phyloP scores from a whole-genome alignment of 805 yeast genomes.

The Teunomyces funiuensis region DNA sequence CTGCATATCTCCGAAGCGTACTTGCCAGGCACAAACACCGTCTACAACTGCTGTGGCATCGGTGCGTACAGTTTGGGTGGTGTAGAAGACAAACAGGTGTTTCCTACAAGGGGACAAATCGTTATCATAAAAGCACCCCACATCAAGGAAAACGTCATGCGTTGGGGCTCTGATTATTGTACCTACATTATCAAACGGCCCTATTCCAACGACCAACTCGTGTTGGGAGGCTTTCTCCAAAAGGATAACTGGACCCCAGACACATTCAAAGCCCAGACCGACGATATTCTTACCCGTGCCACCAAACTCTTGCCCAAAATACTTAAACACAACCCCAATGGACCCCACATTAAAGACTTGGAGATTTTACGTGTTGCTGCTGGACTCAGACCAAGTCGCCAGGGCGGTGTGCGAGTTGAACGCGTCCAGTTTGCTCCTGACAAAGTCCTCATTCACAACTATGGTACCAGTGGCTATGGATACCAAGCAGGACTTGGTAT shows the following conservation, averaged over 20 bases:
- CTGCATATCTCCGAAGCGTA: slow-evolving; percentile 60
- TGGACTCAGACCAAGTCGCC: slow-evolving; percentile 74
- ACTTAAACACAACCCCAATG: slow-evolving; percentile 30
- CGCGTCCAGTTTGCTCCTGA: slow-evolving; percentile 35
- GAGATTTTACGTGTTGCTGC: slow-evolving; percentile 66
- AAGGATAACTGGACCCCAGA: slow-evolving; percentile 61
- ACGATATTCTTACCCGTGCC: slow-evolving; percentile 61
- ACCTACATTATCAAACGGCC: slow-evolving; percentile 78
- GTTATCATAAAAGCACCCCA: slow-evolving; percentile 72
- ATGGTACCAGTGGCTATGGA: slow-evolving; percentile 69
- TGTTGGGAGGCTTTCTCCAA: slow-evolving; percentile 76
- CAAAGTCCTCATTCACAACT: slow-evolving; percentile 57
- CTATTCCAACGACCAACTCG: slow-evolving; percentile 59
- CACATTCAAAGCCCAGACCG: slow-evolving; percentile 55
- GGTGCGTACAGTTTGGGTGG: slow-evolving; percentile 67
- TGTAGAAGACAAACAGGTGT: slow-evolving; percentile 57
- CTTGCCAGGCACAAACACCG: slow-evolving; percentile 36
- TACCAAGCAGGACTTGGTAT: slow-evolving; percentile 68
- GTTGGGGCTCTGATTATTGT: slow-evolving; percentile 60
- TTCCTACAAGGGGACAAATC: slow-evolving; percentile 81
- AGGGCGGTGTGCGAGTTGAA: slow-evolving; percentile 76
- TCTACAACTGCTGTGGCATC: slow-evolving; percentile 77
- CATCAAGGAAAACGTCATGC: slow-evolving; percentile 53
- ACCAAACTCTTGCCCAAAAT: slow-evolving; percentile 52
- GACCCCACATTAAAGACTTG: slow-evolving; percentile 34